Evolutionary conservation across 1,284 basidiomycete genomes (phyloP), one percentile per base, ranked within the genome.

Genomic region (Trichosporon faecale): DNA sequence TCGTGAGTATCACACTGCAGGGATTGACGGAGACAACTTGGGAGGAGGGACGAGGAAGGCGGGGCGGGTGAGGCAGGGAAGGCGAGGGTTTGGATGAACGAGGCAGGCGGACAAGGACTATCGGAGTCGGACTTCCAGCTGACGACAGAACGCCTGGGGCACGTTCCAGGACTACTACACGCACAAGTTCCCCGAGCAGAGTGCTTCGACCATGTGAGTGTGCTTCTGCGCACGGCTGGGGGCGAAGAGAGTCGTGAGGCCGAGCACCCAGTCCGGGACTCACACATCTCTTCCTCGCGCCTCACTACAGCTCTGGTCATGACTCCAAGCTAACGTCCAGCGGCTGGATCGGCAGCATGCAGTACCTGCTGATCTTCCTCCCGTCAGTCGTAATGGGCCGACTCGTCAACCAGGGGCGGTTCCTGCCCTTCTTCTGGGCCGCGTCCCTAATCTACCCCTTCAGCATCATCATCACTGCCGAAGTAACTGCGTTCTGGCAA

Each of bases 301-400:
- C n/a, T n/a, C 18, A 14, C 14, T 3, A 46, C 14, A 46, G 14
- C 16, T 35, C n/a, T 14, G n/a, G n/a, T 9, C 25, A 3, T 6
- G 9, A 52, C 3, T 5, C 9, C 9, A 4, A 18, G 40, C 40
- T 44, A n/a, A 44, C 40, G 6, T 5, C 2, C 66, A 73, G 69
- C 55, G 68, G 90, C 21, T 91, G 90, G 90, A 91, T 91, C 69
- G 90, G 90, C 1, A 90, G 89, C 0, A 82, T 90, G 65, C 89
- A 91, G 78, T 87, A 70, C 85, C 86, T 82, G 70, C 86, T 72
- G 84, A 87, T 72, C 80, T 85, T 75, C 78, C 85, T 73, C 2
- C 74, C 74, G 12, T 76, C 70, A 0, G 80, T 88, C 5, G 66
- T 87, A 9, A 81, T 83, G 35, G 88, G 88, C 1, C 85, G 87